A percentile compares a stretch with the other conserved stretches of the same genome.
phyloP scores from a whole-genome alignment of 1,139 yeast genomes.

The Magnusiomyces sp. region DNA sequence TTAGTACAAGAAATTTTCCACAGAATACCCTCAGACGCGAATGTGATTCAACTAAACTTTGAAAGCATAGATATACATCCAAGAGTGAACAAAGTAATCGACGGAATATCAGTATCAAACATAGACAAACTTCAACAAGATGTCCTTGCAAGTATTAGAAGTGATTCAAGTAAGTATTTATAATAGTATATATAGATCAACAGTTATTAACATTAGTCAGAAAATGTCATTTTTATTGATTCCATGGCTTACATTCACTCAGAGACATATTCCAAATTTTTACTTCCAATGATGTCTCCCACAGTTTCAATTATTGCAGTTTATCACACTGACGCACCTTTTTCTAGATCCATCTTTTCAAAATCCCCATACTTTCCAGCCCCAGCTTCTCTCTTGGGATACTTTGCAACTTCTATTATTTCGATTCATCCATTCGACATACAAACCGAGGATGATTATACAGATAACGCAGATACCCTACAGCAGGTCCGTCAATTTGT shows the following conservation, averaged over 20 bases:
- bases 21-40: conserved; percentile 26
- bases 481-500: conserved; percentile 35
- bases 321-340: conserved; percentile 37
- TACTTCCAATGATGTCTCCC: conserved; percentile 50
- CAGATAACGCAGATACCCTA: conserved; percentile 19
- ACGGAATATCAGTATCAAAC: conserved; percentile 35
- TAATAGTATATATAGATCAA: not conserved
- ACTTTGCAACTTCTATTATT: conserved; percentile 64
- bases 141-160: conserved; percentile 9
- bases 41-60: conserved; percentile 47
- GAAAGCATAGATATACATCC: conserved; percentile 48
- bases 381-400: conserved; percentile 43
- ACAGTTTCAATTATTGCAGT: conserved; percentile 48
- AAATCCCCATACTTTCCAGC: conserved; percentile 42
- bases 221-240: conserved; percentile 46
- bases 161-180: conserved; percentile 12
- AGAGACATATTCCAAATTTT: conserved; percentile 43
- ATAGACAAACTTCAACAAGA: conserved; percentile 13
- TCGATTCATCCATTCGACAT: conserved; percentile 41
- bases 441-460: conserved; percentile 44
- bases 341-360: conserved; percentile 1
- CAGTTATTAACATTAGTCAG: conserved; percentile 4
- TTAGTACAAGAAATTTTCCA: conserved; percentile 51
- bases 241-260: conserved; percentile 53
- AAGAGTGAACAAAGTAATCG: conserved; percentile 44